A percentile compares a stretch with the other conserved stretches of the same genome.
Evolutionary conservation across 768 basidiomycete species (phyloP).

Genomic region (Phlebiopsis gigantea): DNA sequence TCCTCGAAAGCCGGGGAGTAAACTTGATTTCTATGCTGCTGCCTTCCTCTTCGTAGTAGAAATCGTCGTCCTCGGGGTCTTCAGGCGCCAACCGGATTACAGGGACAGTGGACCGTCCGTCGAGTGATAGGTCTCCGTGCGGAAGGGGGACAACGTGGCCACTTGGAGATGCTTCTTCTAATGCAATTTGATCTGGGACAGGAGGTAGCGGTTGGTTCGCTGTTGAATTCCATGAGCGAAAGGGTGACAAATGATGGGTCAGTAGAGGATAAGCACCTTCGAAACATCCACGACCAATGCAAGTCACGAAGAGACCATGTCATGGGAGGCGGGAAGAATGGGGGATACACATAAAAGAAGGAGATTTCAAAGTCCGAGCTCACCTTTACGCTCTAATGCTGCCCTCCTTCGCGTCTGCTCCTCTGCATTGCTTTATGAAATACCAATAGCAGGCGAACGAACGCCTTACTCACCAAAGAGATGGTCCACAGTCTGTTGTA

Average conservation of each 20-base stretch:
- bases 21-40: not conserved
- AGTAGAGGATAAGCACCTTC: conserved; percentile 24
- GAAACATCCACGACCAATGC: conserved; percentile 10
- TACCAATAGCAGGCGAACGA: too few species aligned
- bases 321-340: not conserved
- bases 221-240: not conserved
- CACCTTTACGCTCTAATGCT: conserved; percentile 81
- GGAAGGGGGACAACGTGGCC: not conserved
- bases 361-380: conserved; percentile 39
- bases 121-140: not conserved
- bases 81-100: conserved; percentile 14
- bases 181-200: conserved; percentile 9
- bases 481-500: conserved; percentile 71
- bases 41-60: conserved; percentile 7
- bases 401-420: conserved; percentile 59
- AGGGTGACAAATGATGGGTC: not conserved
- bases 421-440: conserved; percentile 52
- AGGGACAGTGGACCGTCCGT: conserved; percentile 18
- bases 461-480: conserved; percentile 58
- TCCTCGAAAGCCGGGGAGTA: conserved; percentile 36
- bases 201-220: conserved; percentile 22
- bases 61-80: conserved; percentile 11
- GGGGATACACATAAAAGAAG: conserved; percentile 22
- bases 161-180: conserved; percentile 1
- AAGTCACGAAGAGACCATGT: not conserved